Percentiles rank a stretch among this genome's conserved stretches.
Evolutionary conservation across 2,329 filamentous ascomycete genomes (phyloP).

Genomic region (Alternaria arbusti): DNA sequence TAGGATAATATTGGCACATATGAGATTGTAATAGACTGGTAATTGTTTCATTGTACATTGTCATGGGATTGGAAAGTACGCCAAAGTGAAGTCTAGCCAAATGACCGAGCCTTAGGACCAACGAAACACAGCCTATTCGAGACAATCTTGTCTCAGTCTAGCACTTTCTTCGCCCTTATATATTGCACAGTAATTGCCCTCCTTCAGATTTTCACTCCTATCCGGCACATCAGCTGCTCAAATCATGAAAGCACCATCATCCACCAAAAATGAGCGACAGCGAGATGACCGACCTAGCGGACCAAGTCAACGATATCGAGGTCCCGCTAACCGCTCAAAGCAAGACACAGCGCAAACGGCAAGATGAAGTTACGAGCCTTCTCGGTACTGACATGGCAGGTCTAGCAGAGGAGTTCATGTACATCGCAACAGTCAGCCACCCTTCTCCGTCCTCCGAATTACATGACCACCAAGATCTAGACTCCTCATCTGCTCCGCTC

Average conservation of each 20-base stretch:
- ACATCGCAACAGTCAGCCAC: neutral
- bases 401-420: neutral
- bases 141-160: neutral
- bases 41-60: neutral
- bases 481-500: neutral
- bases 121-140: neutral
- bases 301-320: neutral
- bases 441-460: no score
- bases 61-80: neutral
- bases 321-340: neutral
- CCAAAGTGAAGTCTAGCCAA: neutral
- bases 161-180: neutral
- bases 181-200: neutral
- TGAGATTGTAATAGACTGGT: neutral
- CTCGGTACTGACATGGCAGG: neutral
- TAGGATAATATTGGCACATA: neutral
- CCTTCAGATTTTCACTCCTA: neutral
- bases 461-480: no score
- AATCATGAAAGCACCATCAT: neutral
- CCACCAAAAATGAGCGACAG: neutral
- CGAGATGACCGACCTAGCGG: neutral
- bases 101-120: neutral
- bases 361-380: neutral
- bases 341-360: neutral
- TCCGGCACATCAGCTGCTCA: neutral